phyloP scores from a whole-genome alignment of 2,329 filamentous ascomycete species.

The Trichoderma koningii region DNA sequence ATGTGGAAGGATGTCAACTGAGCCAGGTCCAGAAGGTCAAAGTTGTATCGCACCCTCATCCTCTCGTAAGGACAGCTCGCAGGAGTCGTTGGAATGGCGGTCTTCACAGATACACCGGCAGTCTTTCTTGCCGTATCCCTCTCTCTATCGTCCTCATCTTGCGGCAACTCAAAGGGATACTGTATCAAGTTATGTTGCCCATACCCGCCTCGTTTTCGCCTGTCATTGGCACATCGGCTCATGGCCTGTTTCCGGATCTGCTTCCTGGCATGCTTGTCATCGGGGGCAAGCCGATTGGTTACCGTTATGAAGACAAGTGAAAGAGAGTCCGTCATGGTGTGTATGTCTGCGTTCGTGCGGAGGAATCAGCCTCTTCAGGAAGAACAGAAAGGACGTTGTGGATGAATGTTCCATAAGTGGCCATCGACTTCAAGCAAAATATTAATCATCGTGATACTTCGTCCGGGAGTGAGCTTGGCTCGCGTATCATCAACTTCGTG shows the following conservation, averaged over 20 bases:
- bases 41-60: conserved; percentile 20
- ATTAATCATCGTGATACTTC: neutral
- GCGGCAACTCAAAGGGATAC: neutral
- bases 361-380: neutral
- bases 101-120: neutral
- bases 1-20: conserved; percentile 22
- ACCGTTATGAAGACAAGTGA: conserved; percentile 19
- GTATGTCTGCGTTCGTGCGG: neutral
- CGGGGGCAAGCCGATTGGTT: conserved; percentile 14
- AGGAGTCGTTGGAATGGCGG: neutral
- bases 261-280: conserved; percentile 19
- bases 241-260: conserved; percentile 23
- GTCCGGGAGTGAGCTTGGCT: neutral
- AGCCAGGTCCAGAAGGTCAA: conserved; percentile 22
- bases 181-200: conserved; percentile 23
- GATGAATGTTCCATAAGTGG: no score
- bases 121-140: neutral
- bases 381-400: neutral
- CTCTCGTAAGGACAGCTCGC: conserved; percentile 8
- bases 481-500: no score
- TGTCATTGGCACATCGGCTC: conserved; percentile 13
- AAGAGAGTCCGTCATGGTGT: conserved; percentile 1
- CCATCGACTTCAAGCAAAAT: neutral
- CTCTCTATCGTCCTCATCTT: neutral
- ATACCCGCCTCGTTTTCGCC: conserved; percentile 17